Percentiles rank a stretch among this genome's conserved stretches.
These are phyloP conservation scores for Fallopia convolvulus DNA, from an alignment of 148 eudicot genomes.

Conservation along the genomic window DNA sequence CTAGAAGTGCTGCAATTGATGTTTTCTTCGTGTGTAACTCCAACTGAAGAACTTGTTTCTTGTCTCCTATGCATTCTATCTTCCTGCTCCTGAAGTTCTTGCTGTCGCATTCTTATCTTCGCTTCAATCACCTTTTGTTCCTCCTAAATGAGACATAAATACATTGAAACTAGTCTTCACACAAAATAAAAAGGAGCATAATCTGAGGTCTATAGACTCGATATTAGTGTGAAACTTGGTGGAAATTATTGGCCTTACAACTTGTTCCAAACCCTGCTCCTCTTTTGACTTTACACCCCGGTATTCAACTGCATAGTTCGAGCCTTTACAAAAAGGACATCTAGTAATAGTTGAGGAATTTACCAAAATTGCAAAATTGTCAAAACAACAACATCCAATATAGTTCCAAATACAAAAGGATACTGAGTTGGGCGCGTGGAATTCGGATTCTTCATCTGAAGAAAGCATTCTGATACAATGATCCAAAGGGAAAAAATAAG, in stretches of 20 bases:
- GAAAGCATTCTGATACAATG: slow-evolving; percentile 69
- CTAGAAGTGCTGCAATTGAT: slow-evolving; percentile 40
- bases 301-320: slow-evolving; percentile 94
- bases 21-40: slow-evolving; percentile 29
- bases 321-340: slow-evolving; percentile 94
- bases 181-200: neutral
- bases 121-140: slow-evolving; percentile 98
- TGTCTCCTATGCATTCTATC: slow-evolving; percentile 46
- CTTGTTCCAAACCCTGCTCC: slow-evolving; percentile 87
- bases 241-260: slow-evolving; percentile 43
- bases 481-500: slow-evolving; percentile 4
- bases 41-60: slow-evolving; percentile 39
- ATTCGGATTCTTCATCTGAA: slow-evolving; percentile 99
- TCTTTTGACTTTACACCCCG: slow-evolving; percentile 92
- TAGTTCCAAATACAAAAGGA: slow-evolving; percentile 32
- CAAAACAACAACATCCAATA: neutral
- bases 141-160: slow-evolving; percentile 36
- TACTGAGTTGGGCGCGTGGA: slow-evolving; percentile 97
- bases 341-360: slow-evolving; percentile 55
- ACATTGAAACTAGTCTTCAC: neutral
- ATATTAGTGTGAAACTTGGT: neutral
- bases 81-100: slow-evolving; percentile 79
- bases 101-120: slow-evolving; percentile 90
- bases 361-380: neutral
- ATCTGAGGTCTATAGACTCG: neutral